Evolutionary conservation across 192 early-diverging fungal genomes (phyloP).

Genomic region (Backusella tuberculispora): DNA sequence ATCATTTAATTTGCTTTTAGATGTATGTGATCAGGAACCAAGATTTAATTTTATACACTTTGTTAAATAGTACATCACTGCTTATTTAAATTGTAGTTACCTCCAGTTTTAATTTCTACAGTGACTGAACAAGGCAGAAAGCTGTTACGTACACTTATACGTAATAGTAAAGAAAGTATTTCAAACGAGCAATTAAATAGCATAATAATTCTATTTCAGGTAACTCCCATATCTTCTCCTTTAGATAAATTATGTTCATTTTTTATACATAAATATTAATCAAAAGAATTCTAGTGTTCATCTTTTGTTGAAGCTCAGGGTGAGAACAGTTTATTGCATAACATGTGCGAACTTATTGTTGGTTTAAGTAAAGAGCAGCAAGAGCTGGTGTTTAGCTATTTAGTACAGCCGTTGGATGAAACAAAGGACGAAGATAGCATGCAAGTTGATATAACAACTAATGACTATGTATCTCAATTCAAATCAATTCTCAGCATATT

Average conservation of each 20-base stretch:
- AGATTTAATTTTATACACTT: background rate
- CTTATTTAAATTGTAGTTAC: background rate
- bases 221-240: background rate
- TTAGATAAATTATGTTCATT: background rate
- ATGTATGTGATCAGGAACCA: background rate
- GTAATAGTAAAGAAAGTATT: constrained; percentile 5
- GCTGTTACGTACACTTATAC: background rate
- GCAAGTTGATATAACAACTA: background rate
- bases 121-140: background rate
- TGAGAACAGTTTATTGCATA: background rate
- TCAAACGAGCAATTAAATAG: background rate
- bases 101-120: background rate
- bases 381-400: background rate
- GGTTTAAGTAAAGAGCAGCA: background rate
- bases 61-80: background rate
- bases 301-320: background rate
- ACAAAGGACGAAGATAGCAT: background rate
- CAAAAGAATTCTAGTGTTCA: background rate
- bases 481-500: background rate
- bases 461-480: constrained; percentile 12
- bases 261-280: background rate
- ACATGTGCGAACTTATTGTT: constrained; percentile 16
- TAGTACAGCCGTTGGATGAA: background rate
- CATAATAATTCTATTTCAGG: constrained; percentile 24
- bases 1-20: constrained; percentile 2